Evolutionary conservation across 306 rosid genomes (phyloP).

Genomic region (Delonix regia): DNA sequence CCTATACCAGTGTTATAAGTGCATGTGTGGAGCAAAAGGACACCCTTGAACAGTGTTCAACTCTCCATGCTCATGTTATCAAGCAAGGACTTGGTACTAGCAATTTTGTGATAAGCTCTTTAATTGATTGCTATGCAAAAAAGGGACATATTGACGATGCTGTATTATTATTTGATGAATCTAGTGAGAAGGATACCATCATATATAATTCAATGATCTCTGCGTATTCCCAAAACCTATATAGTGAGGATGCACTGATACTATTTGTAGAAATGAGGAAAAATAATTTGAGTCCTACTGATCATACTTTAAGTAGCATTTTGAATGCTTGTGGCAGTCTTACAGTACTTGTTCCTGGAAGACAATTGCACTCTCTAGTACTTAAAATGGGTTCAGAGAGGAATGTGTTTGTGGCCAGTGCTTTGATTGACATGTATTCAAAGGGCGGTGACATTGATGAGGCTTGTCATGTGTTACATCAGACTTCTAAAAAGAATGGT

Average conservation of each 20-base stretch:
- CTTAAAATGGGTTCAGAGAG: conserved; percentile 62
- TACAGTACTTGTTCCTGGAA: conserved; percentile 58
- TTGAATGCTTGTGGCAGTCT: conserved; percentile 67
- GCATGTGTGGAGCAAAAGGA: conserved; percentile 50
- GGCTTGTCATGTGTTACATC: conserved; percentile 54
- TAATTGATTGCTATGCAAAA: conserved; percentile 64
- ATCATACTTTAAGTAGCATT: conserved; percentile 55
- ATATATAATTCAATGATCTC: conserved; percentile 65
- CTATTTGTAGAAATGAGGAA: conserved; percentile 63
- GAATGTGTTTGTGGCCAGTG: conserved; percentile 61
- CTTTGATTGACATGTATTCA: conserved; percentile 74
- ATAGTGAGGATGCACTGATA: conserved; percentile 51
- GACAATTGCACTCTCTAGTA: conserved; percentile 58
- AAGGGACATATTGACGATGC: conserved; percentile 46
- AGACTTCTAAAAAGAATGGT: conserved; percentile 45
- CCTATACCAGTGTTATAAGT: conserved; percentile 63
- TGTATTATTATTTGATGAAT: conserved; percentile 49
- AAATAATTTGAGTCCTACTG: conserved; percentile 48
- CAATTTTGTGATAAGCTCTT: conserved; percentile 57
- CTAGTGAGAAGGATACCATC: conserved; percentile 50
- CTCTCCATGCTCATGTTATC: conserved; percentile 63
- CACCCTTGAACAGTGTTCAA: conserved; percentile 38
- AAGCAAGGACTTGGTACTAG: conserved; percentile 51
- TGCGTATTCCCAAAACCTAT: conserved; percentile 55
- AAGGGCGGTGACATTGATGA: conserved; percentile 61